phyloP scores from a whole-genome alignment of 2,329 filamentous ascomycete species.

The Ascomycota sp. region DNA sequence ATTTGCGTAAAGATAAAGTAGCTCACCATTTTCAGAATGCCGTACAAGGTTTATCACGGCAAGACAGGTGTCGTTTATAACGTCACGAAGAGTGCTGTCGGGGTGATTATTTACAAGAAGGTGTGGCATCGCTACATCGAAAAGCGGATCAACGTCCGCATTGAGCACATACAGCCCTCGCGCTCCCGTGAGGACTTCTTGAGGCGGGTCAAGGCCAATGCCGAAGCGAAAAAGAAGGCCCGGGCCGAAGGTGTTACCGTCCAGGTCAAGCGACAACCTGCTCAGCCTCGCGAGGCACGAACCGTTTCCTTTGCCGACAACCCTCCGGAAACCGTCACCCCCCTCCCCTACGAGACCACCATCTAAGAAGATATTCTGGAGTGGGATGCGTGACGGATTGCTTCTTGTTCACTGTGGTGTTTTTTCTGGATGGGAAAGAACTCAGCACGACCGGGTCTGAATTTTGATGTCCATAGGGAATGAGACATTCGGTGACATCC shows the following conservation, averaged over 20 bases:
- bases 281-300: constrained; percentile 57
- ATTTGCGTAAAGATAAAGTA: background rate
- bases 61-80: constrained; percentile 98
- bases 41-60: constrained; percentile 98
- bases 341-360: constrained; percentile 92
- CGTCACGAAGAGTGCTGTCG: constrained; percentile 93
- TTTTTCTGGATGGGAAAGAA: constrained; percentile 22
- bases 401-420: constrained; percentile 21
- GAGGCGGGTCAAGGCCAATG: constrained; percentile 90
- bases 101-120: constrained; percentile 98
- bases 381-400: constrained; percentile 10
- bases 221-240: constrained; percentile 76
- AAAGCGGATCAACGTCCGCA: constrained; percentile 98
- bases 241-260: constrained; percentile 75
- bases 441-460: constrained; percentile 22
- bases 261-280: constrained; percentile 81
- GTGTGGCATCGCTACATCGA: constrained; percentile 99
- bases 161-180: constrained; percentile 92
- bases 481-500: constrained; percentile 16
- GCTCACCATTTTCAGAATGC: constrained; percentile 43
- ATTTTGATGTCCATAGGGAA: constrained; percentile 21
- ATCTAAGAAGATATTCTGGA: constrained; percentile 43
- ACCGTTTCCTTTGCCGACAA: constrained; percentile 66
- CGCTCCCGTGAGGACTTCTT: constrained; percentile 95
- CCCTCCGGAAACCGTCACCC: constrained; percentile 76